These are phyloP conservation scores for Flaveria floridana DNA, from an alignment of 140 eudicot species.

Conservation along the genomic window DNA sequence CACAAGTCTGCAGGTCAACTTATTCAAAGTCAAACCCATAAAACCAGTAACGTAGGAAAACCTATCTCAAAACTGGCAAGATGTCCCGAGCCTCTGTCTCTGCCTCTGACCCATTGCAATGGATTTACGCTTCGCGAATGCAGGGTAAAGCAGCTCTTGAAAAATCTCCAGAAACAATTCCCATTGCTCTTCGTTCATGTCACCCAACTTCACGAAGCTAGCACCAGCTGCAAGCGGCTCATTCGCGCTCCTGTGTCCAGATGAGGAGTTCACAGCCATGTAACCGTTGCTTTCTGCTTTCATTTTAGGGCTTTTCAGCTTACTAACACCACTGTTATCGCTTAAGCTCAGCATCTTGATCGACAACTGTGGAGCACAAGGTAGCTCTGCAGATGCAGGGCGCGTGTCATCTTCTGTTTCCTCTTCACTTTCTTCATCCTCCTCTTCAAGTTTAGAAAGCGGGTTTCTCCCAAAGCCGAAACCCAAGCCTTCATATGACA, in stretches of 20 bases:
- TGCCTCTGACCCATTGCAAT: slow-evolving; percentile 66
- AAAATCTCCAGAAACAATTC: slow-evolving; percentile 67
- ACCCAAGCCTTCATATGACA: slow-evolving; percentile 34
- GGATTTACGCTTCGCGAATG: slow-evolving; percentile 61
- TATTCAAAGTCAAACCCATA: slow-evolving; percentile 40
- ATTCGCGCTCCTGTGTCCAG: slow-evolving; percentile 85
- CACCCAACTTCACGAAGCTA: slow-evolving; percentile 75
- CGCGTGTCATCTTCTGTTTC: slow-evolving; percentile 5
- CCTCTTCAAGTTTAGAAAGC: slow-evolving; percentile 78
- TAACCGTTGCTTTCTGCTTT: slow-evolving; percentile 26
- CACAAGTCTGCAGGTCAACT: slow-evolving; percentile 27
- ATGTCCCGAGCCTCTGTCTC: slow-evolving; percentile 92
- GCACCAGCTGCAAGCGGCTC: slow-evolving; percentile 75
- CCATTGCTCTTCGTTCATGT: slow-evolving; percentile 89
- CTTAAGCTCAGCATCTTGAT: slow-evolving; percentile 43
- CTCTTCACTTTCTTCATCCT: slow-evolving; percentile 54
- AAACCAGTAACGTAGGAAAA: slow-evolving; percentile 17
- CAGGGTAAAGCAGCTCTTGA: slow-evolving; percentile 53
- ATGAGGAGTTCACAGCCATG: slow-evolving; percentile 51
- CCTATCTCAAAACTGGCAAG: slow-evolving; percentile 89
- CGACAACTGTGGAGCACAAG: slow-evolving; percentile 48
- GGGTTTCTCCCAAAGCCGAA: slow-evolving; percentile 49
- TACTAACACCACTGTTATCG: slow-evolving; percentile 24
- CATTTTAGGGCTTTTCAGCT: slow-evolving; percentile 1
- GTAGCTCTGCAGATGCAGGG: slow-evolving; percentile 22